phyloP scores from a whole-genome alignment of 495 filamentous ascomycete species.

The Ramalina peruviana region DNA sequence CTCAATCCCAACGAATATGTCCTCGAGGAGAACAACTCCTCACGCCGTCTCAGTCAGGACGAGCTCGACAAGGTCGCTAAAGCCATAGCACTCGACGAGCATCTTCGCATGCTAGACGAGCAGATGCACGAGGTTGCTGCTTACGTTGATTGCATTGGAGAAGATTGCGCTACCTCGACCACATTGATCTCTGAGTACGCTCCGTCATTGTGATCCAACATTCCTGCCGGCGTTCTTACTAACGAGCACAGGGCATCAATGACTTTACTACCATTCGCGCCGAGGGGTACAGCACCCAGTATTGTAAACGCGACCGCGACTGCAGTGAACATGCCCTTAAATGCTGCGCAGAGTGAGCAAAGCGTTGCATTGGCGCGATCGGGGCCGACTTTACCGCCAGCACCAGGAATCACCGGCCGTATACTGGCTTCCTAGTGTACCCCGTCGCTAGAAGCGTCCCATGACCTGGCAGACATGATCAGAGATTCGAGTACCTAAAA shows the following conservation, averaged over 20 bases:
- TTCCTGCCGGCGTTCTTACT: slow-evolving; percentile 3
- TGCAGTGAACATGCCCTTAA: background rate
- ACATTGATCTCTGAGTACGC: slow-evolving; percentile 4
- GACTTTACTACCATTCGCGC: slow-evolving; percentile 5
- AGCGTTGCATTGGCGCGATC: slow-evolving; percentile 7
- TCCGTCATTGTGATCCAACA: background rate
- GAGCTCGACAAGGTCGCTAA: slow-evolving; percentile 7
- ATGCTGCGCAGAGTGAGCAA: slow-evolving; percentile 1
- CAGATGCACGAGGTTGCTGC: slow-evolving; percentile 6
- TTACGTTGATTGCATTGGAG: slow-evolving; percentile 6
- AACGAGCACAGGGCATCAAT: slow-evolving; percentile 3
- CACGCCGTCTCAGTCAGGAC: slow-evolving; percentile 4
- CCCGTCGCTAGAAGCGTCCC: background rate
- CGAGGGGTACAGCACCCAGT: slow-evolving; percentile 3
- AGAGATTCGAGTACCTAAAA: too few relatives aligned
- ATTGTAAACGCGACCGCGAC: slow-evolving; percentile 5
- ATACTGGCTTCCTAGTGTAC: background rate
- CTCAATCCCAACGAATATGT: slow-evolving; percentile 7
- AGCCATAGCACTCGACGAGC: slow-evolving; percentile 7
- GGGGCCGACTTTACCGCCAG: slow-evolving; percentile 5
- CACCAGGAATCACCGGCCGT: slow-evolving; percentile 4
- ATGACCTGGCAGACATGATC: background rate
- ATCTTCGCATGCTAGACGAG: slow-evolving; percentile 8
- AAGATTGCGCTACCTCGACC: slow-evolving; percentile 9
- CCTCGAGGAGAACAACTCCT: slow-evolving; percentile 5